Base-by-base conservation (phyloP, 306 rosid genomes). In the Rosa persica region DNA sequence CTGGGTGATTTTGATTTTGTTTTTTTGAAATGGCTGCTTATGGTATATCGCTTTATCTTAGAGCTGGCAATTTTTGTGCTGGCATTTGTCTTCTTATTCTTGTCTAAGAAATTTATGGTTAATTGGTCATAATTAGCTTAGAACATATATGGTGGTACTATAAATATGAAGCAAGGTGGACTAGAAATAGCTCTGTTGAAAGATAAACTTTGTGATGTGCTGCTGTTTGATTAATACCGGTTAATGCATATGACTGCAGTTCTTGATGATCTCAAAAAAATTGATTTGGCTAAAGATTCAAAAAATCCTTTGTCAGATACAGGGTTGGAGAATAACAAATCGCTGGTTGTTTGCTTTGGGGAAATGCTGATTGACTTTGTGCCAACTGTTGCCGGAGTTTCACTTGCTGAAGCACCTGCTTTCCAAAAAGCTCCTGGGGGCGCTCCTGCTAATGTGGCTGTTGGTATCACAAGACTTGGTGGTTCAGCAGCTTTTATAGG, bases 371-470 rank as follows among this genome's bases (percentile, higher is more conserved):
- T 92, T n/a, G 97, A 92, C 83, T 92, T 92, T 83, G 94, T 92
- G 79, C 98, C 98, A 73, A 92, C 93, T 3, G 94, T 83, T 34
- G 88, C 85, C 51, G 98, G 97, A 73, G 97, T 94, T 74, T 92
- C 97, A 42, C 89, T 94, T 60, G 98, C 97, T 46, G 97, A 90
- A 78, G 97, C 98, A 68, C 89, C 98, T 4, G 96, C 98, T 81
- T 94, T 94, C 85, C 70, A 90, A 81, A 94, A 94, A 79, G 93
- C 96, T 58, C 97, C 96, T 3, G 98, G 98, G 66, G 98, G 98
- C 77, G 97, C 98, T 76, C 98, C 98, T 73, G 97, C 98, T 67
- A 94, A 94, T 83, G 98, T 94, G 74, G 96, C 97, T 73, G 97
- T 92, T 60, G 98, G 98, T 38, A 81, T 90, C 72, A 71, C 96